Percentiles rank a stretch among this genome's conserved stretches.
Conservation (phyloP, 345 rosid species). For the Pugionium cornutum region DNA sequence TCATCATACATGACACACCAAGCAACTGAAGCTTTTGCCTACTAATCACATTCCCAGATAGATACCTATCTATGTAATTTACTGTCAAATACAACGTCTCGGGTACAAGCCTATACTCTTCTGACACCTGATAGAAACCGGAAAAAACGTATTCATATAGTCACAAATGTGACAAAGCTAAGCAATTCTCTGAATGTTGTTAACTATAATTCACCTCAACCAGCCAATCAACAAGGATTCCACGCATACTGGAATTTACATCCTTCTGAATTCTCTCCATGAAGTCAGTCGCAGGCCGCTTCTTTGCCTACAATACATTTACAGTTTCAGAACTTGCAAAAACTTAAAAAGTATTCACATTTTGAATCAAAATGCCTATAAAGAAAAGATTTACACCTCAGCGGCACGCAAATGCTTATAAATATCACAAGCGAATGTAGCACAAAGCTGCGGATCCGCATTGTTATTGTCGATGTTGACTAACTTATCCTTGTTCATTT, state of each 20-base stretch:
- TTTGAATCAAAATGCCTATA: neutral
- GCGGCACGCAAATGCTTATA: constrained; percentile 71
- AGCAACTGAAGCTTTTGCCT: constrained; percentile 87
- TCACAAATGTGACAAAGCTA: neutral
- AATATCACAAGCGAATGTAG: constrained; percentile 56
- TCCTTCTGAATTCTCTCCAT: constrained; percentile 85
- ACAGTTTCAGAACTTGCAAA: constrained; percentile 21
- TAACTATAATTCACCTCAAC: constrained; percentile 62
- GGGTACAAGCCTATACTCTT: constrained; percentile 94
- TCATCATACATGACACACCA: constrained; percentile 96
- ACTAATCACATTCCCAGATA: constrained; percentile 82
- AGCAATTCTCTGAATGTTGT: neutral
- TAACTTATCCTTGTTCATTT: constrained; percentile 45
- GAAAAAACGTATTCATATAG: neutral
- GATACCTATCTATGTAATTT: constrained; percentile 89
- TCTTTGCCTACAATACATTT: constrained; percentile 52
- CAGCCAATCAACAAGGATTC: constrained; percentile 91
- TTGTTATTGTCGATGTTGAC: constrained; percentile 56
- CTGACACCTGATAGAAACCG: constrained; percentile 61
- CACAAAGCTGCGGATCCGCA: constrained; percentile 84
- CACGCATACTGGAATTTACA: constrained; percentile 81
- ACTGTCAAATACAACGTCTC: constrained; percentile 85
- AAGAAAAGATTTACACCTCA: constrained; percentile 44
- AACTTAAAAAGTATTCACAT: neutral
- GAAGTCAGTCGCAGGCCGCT: constrained; percentile 72